Conservation (phyloP, 306 rosid genomes). For the Nissolia schottii region DNA sequence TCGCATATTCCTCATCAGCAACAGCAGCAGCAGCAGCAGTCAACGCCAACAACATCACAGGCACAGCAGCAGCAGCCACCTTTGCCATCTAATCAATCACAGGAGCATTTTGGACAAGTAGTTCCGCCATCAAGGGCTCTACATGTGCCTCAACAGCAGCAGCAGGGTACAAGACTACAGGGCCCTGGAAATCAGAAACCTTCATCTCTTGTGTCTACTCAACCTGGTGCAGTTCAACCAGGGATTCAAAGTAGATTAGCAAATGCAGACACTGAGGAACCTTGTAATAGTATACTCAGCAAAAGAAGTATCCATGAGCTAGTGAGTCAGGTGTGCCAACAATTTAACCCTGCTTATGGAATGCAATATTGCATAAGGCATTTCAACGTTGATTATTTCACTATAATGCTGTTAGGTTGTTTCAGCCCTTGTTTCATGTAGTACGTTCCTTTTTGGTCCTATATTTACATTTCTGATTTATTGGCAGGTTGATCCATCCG, state of each 20-base stretch:
- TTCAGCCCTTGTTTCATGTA: not conserved
- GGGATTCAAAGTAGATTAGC: slow-evolving; percentile 46
- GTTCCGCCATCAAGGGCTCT: slow-evolving; percentile 53
- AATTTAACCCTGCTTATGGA: not conserved
- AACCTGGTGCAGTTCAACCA: slow-evolving; percentile 45
- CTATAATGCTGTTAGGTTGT: not conserved
- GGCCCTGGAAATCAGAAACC: slow-evolving; percentile 58
- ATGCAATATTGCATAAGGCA: not conserved
- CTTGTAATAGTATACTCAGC: slow-evolving; percentile 70
- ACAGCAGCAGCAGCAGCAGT: slow-evolving; percentile 52
- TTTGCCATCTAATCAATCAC: slow-evolving; percentile 56
- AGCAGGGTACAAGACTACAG: slow-evolving; percentile 59
- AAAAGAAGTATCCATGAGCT: slow-evolving; percentile 91
- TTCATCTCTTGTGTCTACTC: slow-evolving; percentile 49
- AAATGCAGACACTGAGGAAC: slow-evolving; percentile 58
- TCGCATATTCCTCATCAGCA: slow-evolving; percentile 61
- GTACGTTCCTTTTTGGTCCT: not conserved
- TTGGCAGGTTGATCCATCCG: slow-evolving; percentile 77
- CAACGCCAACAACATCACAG: slow-evolving; percentile 40
- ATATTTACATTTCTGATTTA: slow-evolving; percentile 27
- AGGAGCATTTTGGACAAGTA: slow-evolving; percentile 62
- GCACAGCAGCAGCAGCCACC: slow-evolving; percentile 53
- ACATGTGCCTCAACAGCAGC: slow-evolving; percentile 70
- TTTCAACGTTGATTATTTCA: slow-evolving; percentile 3
- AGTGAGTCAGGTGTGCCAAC: slow-evolving; percentile 60